Conservation (phyloP, 257 asterid species). For the Dorcoceras hygrometricum region DNA sequence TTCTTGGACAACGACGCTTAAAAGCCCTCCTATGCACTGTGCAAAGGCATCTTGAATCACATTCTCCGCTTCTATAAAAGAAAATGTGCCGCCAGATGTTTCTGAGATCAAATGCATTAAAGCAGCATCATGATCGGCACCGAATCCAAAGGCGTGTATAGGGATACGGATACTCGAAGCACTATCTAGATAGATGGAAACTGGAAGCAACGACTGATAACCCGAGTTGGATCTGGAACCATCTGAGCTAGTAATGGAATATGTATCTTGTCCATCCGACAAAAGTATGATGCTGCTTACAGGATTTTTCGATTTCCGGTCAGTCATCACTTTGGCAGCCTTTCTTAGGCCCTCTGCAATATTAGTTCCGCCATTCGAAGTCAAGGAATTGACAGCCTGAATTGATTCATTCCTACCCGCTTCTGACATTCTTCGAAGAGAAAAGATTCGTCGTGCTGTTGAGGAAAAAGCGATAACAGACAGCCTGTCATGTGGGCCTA, state of each 20-base stretch:
- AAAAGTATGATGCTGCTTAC: slow-evolving; percentile 69
- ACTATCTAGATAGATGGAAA: slow-evolving; percentile 42
- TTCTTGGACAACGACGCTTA: slow-evolving; percentile 82
- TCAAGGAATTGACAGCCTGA: slow-evolving; percentile 74
- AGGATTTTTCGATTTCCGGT: slow-evolving; percentile 66
- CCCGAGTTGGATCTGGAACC: slow-evolving; percentile 20
- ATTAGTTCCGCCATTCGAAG: slow-evolving; percentile 85
- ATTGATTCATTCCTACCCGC: slow-evolving; percentile 65
- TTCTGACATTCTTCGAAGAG: slow-evolving; percentile 72
- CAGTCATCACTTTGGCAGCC: slow-evolving; percentile 71
- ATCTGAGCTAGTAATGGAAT: slow-evolving; percentile 32
- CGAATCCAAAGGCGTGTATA: slow-evolving; percentile 87
- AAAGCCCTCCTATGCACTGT: slow-evolving; percentile 91
- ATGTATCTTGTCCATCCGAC: slow-evolving; percentile 94
- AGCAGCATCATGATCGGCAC: slow-evolving; percentile 80
- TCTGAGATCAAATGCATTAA: slow-evolving; percentile 81
- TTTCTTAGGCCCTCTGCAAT: slow-evolving; percentile 70
- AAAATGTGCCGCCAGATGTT: slow-evolving; percentile 89
- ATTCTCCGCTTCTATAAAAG: slow-evolving; percentile 75
- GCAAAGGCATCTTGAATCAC: slow-evolving; percentile 98
- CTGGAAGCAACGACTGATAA: slow-evolving; percentile 52
- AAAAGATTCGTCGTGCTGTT: slow-evolving; percentile 76
- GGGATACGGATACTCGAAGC: slow-evolving; percentile 48
- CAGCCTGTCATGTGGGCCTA: slow-evolving; percentile 83
- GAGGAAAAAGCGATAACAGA: slow-evolving; percentile 88